Evolutionary conservation across 2,329 filamentous ascomycete genomes (phyloP).

Genomic region (Xylariaceae sp.): DNA sequence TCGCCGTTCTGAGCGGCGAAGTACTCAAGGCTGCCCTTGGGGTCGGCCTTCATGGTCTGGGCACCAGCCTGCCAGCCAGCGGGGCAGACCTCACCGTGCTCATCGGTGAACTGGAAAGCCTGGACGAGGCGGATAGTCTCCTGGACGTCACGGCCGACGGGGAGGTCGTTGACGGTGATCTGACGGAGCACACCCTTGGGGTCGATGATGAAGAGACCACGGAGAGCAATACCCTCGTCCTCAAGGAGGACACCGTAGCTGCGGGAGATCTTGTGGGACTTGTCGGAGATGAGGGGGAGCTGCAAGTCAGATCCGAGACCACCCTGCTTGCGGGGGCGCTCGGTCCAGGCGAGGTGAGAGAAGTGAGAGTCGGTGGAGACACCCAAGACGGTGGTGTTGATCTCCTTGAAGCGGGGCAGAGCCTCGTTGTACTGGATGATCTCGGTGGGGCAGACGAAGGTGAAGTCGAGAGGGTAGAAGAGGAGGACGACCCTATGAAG

Average conservation of each 20-base stretch:
- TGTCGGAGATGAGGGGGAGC: conserved; percentile 58
- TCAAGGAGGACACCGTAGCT: conserved; percentile 61
- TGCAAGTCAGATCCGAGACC: conserved; percentile 55
- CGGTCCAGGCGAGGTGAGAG: conserved; percentile 53
- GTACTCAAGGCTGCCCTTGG: conserved; percentile 47
- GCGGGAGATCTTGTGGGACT: conserved; percentile 54
- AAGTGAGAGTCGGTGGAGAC: conserved; percentile 58
- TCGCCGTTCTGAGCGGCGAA: conserved; percentile 33
- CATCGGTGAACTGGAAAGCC: conserved; percentile 78
- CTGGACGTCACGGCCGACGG: conserved; percentile 59
- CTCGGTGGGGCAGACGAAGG: conserved; percentile 62
- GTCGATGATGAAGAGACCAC: conserved; percentile 62
- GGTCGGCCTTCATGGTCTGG: conserved; percentile 48
- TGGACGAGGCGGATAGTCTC: conserved; percentile 61
- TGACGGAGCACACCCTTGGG: conserved; percentile 55
- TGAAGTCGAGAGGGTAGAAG: conserved; percentile 65
- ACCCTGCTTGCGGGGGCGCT: conserved; percentile 53
- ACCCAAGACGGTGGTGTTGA: conserved; percentile 56
- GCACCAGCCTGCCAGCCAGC: conserved; percentile 45
- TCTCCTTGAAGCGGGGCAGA: conserved; percentile 52
- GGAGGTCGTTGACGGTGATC: conserved; percentile 62
- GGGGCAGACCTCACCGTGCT: conserved; percentile 70
- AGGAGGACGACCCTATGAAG: conserved; percentile 53
- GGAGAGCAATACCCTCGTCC: conserved; percentile 57
- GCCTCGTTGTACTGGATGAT: conserved; percentile 61